Conservation (phyloP, 2,329 filamentous ascomycete genomes). For the Sporothrix euskadiensis region DNA sequence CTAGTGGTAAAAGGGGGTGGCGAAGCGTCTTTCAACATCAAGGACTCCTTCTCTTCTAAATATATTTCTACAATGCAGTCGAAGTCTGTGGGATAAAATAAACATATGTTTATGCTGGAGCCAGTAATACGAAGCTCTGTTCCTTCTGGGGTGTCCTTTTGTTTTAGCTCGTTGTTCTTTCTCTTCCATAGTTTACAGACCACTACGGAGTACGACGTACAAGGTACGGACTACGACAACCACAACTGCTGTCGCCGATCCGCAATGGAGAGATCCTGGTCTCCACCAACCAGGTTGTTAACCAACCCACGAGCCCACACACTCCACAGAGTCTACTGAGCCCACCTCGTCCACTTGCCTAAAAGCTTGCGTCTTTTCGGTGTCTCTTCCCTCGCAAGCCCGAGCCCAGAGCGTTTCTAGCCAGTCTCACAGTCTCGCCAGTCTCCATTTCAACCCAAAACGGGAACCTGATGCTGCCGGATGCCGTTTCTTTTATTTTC, state of each 20-base stretch:
- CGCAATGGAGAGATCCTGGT: background rate
- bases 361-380: background rate
- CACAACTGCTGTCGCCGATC: background rate
- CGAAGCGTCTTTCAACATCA: background rate
- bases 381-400: background rate
- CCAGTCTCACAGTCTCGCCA: background rate
- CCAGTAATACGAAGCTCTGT: background rate
- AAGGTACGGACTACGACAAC: too few relatives aligned
- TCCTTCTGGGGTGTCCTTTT: background rate
- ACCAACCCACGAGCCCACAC: background rate
- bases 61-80: background rate
- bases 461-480: background rate
- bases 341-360: background rate
- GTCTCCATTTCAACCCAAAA: background rate
- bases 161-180: background rate
- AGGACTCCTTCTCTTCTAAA: background rate
- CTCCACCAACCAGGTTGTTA: constrained; percentile 3
- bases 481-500: background rate
- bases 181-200: background rate
- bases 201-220: too few relatives aligned
- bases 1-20: background rate
- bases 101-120: too few relatives aligned
- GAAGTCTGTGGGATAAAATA: background rate
- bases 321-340: too few relatives aligned
- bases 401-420: background rate